Percentiles rank a stretch among this genome's conserved stretches.
These are phyloP conservation scores for Marasmius fiardii DNA, from an alignment of 1,284 basidiomycete genomes.

Conservation along the genomic window DNA sequence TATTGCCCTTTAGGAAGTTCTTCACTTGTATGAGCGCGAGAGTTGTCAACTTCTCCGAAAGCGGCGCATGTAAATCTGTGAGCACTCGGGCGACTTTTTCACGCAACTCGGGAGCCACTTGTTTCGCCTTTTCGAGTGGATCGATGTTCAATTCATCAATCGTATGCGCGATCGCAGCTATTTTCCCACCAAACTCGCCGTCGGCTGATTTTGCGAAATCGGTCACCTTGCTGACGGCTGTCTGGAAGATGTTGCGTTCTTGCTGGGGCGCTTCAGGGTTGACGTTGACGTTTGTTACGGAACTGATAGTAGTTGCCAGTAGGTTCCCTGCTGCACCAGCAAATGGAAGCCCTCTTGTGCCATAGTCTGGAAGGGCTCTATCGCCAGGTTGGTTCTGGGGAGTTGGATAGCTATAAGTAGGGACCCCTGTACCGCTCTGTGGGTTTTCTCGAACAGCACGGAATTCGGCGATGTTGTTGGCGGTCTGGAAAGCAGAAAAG, in stretches of 20 bases:
- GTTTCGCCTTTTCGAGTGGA: neutral
- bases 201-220: neutral
- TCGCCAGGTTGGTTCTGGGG: neutral
- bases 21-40: neutral
- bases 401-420: neutral
- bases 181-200: neutral
- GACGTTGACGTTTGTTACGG: neutral
- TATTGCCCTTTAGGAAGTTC: neutral
- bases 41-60: neutral
- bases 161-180: neutral
- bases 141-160: neutral
- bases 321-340: neutral
- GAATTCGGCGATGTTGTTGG: neutral
- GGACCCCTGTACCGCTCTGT: neutral
- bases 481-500: neutral
- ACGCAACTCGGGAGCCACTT: neutral
- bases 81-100: neutral
- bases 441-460: neutral
- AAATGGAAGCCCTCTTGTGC: neutral
- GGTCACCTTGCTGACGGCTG: neutral
- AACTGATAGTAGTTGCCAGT: neutral
- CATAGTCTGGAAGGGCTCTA: neutral
- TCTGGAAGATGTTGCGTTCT: neutral
- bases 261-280: neutral
- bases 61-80: neutral